A percentile compares a stretch with the other conserved stretches of the same genome.
phyloP scores from a whole-genome alignment of 768 basidiomycete species.

The Agrocybe praecox region DNA sequence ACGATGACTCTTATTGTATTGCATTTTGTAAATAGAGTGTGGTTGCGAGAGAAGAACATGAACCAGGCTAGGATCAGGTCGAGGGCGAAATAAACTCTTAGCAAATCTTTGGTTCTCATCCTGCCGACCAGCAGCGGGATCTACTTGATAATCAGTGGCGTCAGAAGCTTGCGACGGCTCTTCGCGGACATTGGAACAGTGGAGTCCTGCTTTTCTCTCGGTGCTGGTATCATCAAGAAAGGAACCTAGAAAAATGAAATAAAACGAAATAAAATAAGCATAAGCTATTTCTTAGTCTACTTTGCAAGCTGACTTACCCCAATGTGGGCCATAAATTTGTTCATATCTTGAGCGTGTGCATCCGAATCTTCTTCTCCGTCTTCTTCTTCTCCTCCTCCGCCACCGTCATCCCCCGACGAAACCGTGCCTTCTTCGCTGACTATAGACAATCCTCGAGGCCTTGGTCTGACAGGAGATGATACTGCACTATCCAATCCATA shows the following conservation, averaged over 20 bases:
- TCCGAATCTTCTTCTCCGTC: constrained; percentile 22
- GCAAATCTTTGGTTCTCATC: background rate
- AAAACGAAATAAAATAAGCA: background rate
- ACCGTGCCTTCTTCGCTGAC: constrained; percentile 20
- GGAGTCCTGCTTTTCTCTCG: constrained; percentile 26
- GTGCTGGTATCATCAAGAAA: constrained; percentile 42
- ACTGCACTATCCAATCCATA: constrained; percentile 41
- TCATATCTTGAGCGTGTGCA: constrained; percentile 38
- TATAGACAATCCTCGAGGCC: constrained; percentile 19
- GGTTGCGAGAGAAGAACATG: background rate
- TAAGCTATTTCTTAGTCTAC: too few species aligned
- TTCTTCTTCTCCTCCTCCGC: constrained; percentile 17
- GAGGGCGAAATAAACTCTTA: background rate
- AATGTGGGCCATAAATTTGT: constrained; percentile 49
- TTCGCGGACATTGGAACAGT: constrained; percentile 22
- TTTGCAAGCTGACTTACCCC: constrained; percentile 36
- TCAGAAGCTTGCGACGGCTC: constrained; percentile 28
- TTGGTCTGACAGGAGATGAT: constrained; percentile 27
- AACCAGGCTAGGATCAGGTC: background rate
- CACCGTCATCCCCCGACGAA: constrained; percentile 5
- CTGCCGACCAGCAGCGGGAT: background rate
- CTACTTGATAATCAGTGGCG: constrained; percentile 33
- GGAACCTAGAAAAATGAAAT: constrained; percentile 31
- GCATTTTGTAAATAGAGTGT: background rate
- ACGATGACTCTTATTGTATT: background rate